phyloP scores from a whole-genome alignment of 495 filamentous ascomycete genomes.

The Thermothielavioides terrestris region DNA sequence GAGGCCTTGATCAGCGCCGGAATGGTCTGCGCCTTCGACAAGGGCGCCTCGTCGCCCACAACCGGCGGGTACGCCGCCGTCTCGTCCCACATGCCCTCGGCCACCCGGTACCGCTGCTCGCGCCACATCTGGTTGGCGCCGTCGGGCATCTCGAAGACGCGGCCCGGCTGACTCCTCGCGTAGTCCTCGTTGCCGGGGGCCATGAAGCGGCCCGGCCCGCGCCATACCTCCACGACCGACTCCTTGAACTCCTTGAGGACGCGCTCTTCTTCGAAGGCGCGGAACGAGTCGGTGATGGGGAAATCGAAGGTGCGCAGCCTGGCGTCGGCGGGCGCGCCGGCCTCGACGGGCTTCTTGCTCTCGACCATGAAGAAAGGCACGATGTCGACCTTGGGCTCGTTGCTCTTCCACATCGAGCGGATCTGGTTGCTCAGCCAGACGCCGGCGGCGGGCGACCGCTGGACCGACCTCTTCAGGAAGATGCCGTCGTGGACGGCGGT shows the following conservation, averaged over 20 bases:
- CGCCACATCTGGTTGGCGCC: constrained; percentile 88
- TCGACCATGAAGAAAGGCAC: constrained; percentile 80
- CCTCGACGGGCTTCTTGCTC: constrained; percentile 81
- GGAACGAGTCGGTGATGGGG: constrained; percentile 63
- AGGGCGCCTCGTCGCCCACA: constrained; percentile 20
- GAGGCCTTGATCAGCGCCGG: constrained; percentile 70
- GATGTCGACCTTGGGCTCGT: constrained; percentile 69
- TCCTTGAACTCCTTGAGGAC: constrained; percentile 95
- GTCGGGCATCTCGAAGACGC: constrained; percentile 94
- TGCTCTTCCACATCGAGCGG: constrained; percentile 64
- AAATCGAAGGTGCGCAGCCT: constrained; percentile 51
- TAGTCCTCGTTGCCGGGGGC: constrained; percentile 58
- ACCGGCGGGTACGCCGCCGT: constrained; percentile 47
- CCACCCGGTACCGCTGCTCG: constrained; percentile 70
- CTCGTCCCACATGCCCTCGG: constrained; percentile 83
- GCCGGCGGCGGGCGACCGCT: constrained; percentile 75
- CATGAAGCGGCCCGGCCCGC: constrained; percentile 62
- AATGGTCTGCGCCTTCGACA: constrained; percentile 64
- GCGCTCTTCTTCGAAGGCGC: constrained; percentile 79
- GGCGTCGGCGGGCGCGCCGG: constrained; percentile 60
- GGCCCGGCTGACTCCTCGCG: constrained; percentile 53
- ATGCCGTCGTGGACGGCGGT: constrained; percentile 91
- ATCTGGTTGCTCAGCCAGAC: constrained; percentile 85
- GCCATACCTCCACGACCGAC: constrained; percentile 88
- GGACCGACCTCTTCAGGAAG: constrained; percentile 80